These are phyloP conservation scores for Kurtzmaniella quercitrusa DNA, from an alignment of 1,139 yeast genomes.

Conservation along the genomic window DNA sequence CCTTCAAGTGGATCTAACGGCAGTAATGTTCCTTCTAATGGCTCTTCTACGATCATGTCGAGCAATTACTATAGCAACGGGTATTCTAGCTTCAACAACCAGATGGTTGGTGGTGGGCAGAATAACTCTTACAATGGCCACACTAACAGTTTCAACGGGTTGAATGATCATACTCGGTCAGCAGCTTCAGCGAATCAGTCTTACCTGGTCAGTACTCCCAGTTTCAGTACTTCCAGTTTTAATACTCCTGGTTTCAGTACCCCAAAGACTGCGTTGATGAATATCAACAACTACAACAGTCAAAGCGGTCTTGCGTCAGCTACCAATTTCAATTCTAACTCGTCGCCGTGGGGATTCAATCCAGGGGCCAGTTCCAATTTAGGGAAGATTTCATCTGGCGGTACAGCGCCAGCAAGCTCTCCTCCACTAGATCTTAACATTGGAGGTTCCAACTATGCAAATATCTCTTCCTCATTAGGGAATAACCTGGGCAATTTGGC, in stretches of 20 bases:
- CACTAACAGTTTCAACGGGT: too few relatives aligned
- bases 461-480: not conserved
- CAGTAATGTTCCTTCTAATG: not conserved
- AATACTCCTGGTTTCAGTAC: not conserved
- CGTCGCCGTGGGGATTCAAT: not conserved
- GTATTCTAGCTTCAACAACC: not conserved
- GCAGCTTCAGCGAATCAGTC: too few relatives aligned
- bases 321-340: not conserved
- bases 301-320: not conserved
- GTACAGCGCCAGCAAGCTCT: conserved; percentile 5
- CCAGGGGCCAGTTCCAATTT: too few relatives aligned
- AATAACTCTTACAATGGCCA: not conserved
- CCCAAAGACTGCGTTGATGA: not conserved
- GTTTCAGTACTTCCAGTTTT: not conserved
- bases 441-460: not conserved
- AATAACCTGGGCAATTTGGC: not conserved
- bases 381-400: too few relatives aligned
- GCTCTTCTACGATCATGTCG: not conserved
- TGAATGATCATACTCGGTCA: too few relatives aligned
- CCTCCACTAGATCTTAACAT: conserved; percentile 14
- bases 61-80: not conserved
- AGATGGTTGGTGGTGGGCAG: not conserved
- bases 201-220: not conserved
- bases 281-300: not conserved
- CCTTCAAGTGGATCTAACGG: too few relatives aligned